Base-by-base conservation (phyloP, 345 rosid species). In the Luvunga scandens region DNA sequence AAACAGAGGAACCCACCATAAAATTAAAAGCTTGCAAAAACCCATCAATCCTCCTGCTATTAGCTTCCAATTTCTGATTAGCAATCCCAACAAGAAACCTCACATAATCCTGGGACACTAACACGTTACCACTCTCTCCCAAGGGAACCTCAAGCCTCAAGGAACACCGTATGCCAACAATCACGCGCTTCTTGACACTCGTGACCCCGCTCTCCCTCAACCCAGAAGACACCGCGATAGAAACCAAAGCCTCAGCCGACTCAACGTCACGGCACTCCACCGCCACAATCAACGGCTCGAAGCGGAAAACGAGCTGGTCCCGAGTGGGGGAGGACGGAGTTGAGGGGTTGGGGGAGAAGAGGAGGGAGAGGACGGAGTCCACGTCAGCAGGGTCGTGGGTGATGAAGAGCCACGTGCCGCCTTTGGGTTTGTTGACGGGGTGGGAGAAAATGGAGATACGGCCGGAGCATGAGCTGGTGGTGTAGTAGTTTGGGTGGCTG, bases 381-480 rank as follows among this genome's bases (percentile, higher is more conserved):
- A 90, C 77, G 66, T 91, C 87, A 1, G 92, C 93, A 8, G 81
- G 91, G 45, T 88, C 87, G 86, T 95, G 97, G 76, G 97, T 80
- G 72, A 95, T 85, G 83, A 74, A 93, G 75, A 93, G 82, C 98
- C 98, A 95, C 12, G 94, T 80, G 9, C 98, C 98, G 5, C 98
- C 98, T 22, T 94, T 88, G 57, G 82, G 56, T 4, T 78, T 38
- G 50, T 80, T 70, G 65, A 79, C 77, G 27, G 99, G 97, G 6
- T 91, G 95, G 42, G 97, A 88, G 69, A 93, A 90, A 80, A 95
- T 88, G 18, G 98, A 95, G 86, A 95, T 86, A 31, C 98, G 97
- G 70, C 97, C 99, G 77, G 97, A 93, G 88, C 98, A 95, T 33
- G 98, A 93, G 75, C 98, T 92, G 70, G 98, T 95, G 74, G 98